Evolutionary conservation across 352 stramenopile genomes (phyloP), one percentile per base, ranked within the genome.

Genomic region (Phytophthora meadii): DNA sequence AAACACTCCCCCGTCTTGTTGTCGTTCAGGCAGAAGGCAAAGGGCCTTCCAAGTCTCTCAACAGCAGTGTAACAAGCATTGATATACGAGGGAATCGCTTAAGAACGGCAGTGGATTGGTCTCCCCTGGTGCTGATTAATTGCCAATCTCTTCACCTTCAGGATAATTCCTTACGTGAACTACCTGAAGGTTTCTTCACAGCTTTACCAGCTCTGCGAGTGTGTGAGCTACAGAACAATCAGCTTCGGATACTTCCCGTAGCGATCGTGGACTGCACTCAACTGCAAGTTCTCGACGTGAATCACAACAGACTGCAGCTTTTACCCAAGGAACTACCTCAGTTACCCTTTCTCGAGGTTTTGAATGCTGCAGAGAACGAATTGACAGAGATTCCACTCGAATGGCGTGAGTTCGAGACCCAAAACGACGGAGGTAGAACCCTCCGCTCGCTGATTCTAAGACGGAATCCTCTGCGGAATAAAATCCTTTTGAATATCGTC

Each of bases 361-460:
- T 91, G 8, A 87, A 87, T 44, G 65, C 76, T 9, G 72, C 57
- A 0, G 74, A 84, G 12, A 91, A 91, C 44, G 65, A 79, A 17
- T 32, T 91, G 5, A 65, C 48, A 3, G 61, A 51, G 0, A 70
- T 91, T 34, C 82, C 82, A 1, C 61, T 70, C 24, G 79, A 80
- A 17, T 91, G 81, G 80, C 75, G 77, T 46, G 51, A 14, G 19
- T 91, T 91, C 11, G 61, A 58, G 15, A 64, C 49, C 5, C 57
- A 87, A 46, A 60, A 60, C 0, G 54, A 66, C 17, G 66, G 61
- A 1, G 45, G n/a, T 12, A 40, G 77, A 1, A 24, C 75, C 7
- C 65, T 91, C 5, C 76, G 77, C 15, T 81, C 65, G 7, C 68
- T 91, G 4, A 46, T 68, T 4, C 41, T 91, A 14, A 64, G 81